Conservation (phyloP, 1,284 basidiomycete genomes). For the Schizopora paradoxa region DNA sequence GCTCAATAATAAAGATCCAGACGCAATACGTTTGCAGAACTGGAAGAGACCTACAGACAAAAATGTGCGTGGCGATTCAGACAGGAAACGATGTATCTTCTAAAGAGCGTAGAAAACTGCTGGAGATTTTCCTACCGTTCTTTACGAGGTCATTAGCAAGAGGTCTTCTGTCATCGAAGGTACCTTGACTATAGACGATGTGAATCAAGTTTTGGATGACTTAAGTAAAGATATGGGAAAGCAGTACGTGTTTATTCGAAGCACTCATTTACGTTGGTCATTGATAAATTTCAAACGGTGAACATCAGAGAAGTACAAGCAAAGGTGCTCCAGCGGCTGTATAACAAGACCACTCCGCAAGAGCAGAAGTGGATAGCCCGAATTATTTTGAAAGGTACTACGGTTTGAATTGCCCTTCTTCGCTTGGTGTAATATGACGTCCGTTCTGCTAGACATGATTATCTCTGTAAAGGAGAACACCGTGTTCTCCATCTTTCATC, state of each 20-base stretch:
- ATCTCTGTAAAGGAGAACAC: slow-evolving; percentile 85
- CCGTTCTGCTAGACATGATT: slow-evolving; percentile 51
- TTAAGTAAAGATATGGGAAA: slow-evolving; percentile 65
- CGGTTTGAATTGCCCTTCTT: background rate
- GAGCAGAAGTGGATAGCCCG: slow-evolving; percentile 91
- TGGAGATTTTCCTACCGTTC: slow-evolving; percentile 82
- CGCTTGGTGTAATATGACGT: background rate
- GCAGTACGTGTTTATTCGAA: slow-evolving; percentile 47
- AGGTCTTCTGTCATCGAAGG: slow-evolving; percentile 81
- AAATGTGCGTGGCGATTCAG: slow-evolving; percentile 39
- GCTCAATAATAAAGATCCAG: slow-evolving; percentile 69
- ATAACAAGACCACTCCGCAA: slow-evolving; percentile 71
- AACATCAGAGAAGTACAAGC: slow-evolving; percentile 63
- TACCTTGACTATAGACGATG: slow-evolving; percentile 67
- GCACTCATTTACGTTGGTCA: background rate
- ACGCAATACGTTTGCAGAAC: slow-evolving; percentile 74
- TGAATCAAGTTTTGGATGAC: slow-evolving; percentile 77
- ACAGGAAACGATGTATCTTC: background rate
- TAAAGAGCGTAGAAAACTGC: slow-evolving; percentile 47
- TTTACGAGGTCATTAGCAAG: slow-evolving; percentile 79
- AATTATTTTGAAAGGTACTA: slow-evolving; percentile 84
- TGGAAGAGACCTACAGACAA: slow-evolving; percentile 84
- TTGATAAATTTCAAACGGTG: background rate
- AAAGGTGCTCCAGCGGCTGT: slow-evolving; percentile 69
- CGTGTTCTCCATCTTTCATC: slow-evolving; percentile 83